phyloP scores from a whole-genome alignment of 2,329 filamentous ascomycete species.

The Xylaria sp. region DNA sequence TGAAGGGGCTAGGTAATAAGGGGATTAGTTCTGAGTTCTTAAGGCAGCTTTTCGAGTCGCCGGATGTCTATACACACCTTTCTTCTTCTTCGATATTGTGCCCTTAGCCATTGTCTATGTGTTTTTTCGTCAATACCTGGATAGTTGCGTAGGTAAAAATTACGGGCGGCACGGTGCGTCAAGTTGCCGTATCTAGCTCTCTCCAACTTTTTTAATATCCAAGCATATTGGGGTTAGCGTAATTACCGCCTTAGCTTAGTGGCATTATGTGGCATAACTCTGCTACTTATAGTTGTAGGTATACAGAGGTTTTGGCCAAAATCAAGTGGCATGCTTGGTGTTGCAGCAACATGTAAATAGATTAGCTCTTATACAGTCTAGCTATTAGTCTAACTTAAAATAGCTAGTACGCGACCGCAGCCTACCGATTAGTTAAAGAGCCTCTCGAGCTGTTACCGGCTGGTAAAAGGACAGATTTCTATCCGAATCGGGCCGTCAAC shows the following conservation, averaged over 20 bases:
- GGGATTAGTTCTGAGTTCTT: constrained; percentile 11
- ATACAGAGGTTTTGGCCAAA: too few species aligned
- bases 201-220: too few species aligned
- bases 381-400: too few species aligned
- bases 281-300: not conserved
- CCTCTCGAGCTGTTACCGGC: too few species aligned
- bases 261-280: not conserved
- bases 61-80: constrained; percentile 39
- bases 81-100: constrained; percentile 50
- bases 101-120: constrained; percentile 51
- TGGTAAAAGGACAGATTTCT: too few species aligned
- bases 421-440: too few species aligned
- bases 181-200: not conserved
- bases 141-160: not conserved
- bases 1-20: constrained; percentile 63
- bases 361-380: too few species aligned
- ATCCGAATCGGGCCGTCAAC: too few species aligned
- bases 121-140: not conserved
- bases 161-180: not conserved
- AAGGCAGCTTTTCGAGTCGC: not conserved
- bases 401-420: too few species aligned
- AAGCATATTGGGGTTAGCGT: too few species aligned
- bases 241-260: not conserved
- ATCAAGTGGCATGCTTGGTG: too few species aligned
- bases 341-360: too few species aligned